Evolutionary conservation across 169 alveolate species (phyloP).

Genomic region (Cyclospora cayetanensis): DNA sequence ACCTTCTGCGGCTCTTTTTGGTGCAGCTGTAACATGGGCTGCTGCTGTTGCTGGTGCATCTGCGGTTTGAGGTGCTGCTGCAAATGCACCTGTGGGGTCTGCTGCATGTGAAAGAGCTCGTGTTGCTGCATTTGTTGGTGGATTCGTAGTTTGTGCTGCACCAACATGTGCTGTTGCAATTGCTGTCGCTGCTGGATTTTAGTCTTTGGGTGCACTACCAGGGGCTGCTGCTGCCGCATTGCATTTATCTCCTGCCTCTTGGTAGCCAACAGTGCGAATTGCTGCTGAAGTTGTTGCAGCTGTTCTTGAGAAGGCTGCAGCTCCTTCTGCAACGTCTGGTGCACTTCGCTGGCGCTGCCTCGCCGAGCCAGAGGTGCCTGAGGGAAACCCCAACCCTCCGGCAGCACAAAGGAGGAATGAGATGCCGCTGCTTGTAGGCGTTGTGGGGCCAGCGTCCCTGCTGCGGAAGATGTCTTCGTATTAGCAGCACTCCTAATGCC

Average conservation of each 20-base stretch:
- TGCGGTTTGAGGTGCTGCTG: background rate
- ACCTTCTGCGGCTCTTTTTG: background rate
- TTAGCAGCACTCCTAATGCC: background rate
- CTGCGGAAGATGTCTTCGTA: background rate
- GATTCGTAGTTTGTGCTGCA: background rate
- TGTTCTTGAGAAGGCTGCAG: background rate
- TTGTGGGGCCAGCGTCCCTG: background rate
- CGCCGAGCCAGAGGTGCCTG: background rate
- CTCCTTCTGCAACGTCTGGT: background rate
- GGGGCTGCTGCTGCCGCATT: background rate
- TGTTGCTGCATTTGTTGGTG: background rate
- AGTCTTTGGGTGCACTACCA: background rate
- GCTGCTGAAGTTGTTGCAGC: conserved; percentile 5
- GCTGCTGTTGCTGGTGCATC: background rate
- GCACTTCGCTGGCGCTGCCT: background rate
- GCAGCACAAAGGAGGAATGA: background rate
- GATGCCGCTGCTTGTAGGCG: background rate
- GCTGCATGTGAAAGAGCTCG: background rate
- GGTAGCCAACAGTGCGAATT: background rate
- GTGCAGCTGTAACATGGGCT: background rate
- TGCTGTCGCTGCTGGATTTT: background rate
- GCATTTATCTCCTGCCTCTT: background rate
- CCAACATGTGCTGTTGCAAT: background rate
- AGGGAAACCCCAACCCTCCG: background rate
- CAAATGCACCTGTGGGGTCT: background rate